Base-by-base conservation (phyloP, 108 stramenopile species). In the Nannochloropsis gaditana region DNA sequence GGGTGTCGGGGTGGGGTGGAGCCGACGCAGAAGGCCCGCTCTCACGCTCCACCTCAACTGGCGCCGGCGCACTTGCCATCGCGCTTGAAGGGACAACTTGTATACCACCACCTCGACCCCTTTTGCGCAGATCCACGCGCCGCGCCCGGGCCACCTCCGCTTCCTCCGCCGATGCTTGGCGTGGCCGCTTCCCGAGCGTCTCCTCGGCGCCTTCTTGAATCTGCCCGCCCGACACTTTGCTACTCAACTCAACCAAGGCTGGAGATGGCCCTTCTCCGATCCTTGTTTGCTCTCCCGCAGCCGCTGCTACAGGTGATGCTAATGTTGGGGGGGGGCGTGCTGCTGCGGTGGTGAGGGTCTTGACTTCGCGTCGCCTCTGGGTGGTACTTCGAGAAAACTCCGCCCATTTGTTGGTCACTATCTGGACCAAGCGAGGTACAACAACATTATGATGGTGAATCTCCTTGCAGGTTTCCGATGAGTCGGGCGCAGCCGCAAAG, bases 231-330 rank as follows among this genome's bases (percentile, higher is more conserved):
- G 2, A n/a, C 19, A n/a, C 2, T n/a, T 73, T 73, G 59, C 6
- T 73, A n/a, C 4, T n/a, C 15, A n/a, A n/a, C 59, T 15, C 59
- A n/a, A 8, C 59, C 59, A n/a, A 15, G 15, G 59, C n/a, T 31
- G 31, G 31, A 31, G 31, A 31, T 31, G 31, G 31, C 31, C 31
- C 31, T 31, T 31, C 31, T 31, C 31, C 31, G 15, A n/a, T n/a
- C n/a, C 59, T n/a, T 73, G 59, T 73, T 8, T n/a, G 15, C 15
- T 73, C 59, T n/a, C 3, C 59, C n/a, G 59, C 19, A n/a, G n/a
- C 59, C n/a, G 59, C 59, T 73, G 59, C 59, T 73, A n/a, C 59
- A n/a, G 8, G 59, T 73, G 59, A 73, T 73, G 59, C 59, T 31
- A 31, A 31, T n/a, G 59, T 73, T n/a, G n/a, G 19, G 15, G 6